phyloP scores from a whole-genome alignment of 352 stramenopile genomes.

The Globisporangium solare region DNA sequence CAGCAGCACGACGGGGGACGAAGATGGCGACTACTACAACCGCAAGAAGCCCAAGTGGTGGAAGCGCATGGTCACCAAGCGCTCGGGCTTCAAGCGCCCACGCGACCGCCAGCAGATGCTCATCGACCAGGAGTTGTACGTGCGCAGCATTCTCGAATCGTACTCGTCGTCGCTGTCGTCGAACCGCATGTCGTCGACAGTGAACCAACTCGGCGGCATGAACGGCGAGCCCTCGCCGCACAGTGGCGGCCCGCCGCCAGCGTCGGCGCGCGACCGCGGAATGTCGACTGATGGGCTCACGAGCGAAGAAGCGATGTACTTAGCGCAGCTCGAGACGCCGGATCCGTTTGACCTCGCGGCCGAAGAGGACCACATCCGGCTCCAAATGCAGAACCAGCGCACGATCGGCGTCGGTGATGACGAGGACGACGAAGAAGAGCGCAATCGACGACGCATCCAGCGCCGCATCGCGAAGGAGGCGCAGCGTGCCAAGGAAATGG shows the following conservation, averaged over 20 bases:
- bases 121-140: conserved; percentile 61
- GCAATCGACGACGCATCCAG: conserved; percentile 39
- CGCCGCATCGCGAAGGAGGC: conserved; percentile 52
- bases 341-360: conserved; percentile 6
- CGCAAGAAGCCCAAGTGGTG: conserved; percentile 26
- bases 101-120: conserved; percentile 12
- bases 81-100: conserved; percentile 19
- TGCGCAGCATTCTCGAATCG: conserved; percentile 71
- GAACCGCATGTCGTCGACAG: conserved; percentile 38
- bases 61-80: conserved; percentile 28
- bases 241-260: background rate
- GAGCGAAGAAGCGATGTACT: conserved; percentile 15
- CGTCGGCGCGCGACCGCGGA: conserved; percentile 3
- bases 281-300: conserved; percentile 7
- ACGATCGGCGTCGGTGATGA: conserved; percentile 16
- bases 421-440: conserved; percentile 35
- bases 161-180: conserved; percentile 72
- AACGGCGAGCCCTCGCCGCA: conserved; percentile 18
- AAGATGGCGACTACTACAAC: conserved; percentile 19
- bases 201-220: conserved; percentile 13
- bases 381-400: conserved; percentile 11
- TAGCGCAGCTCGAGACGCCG: conserved; percentile 21
- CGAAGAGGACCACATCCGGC: conserved; percentile 1
- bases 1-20: conserved; percentile 11
- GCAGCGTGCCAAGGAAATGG: conserved; percentile 43